Evolutionary conservation across 306 rosid species (phyloP), one percentile per base, ranked within the genome.

Genomic region (Cotoneaster glaucophyllus): DNA sequence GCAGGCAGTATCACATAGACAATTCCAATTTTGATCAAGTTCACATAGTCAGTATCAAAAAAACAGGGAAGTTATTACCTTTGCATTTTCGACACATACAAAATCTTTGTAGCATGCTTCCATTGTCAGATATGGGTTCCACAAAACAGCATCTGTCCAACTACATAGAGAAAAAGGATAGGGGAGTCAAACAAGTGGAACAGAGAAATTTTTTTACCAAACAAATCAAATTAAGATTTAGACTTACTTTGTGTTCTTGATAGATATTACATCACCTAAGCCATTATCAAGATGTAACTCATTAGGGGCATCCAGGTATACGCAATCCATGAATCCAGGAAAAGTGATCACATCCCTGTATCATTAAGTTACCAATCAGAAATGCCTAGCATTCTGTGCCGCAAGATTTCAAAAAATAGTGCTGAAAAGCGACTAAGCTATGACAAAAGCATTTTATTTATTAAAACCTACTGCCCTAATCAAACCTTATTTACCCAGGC

Each of bases 251-350:
- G 97, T 89, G 82, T 89, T 92, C 80, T 70, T 87, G 86, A 95
- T 80, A 64, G 92, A 82, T 85, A 95, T 86, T 52, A 77, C 45
- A 73, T 92, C 96, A 52, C 97, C 97, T 89, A 92, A 85, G 78
- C 98, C 98, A 82, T 92, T 95, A 81, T 89, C 93, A 65, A 95
- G 90, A 31, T 61, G 85, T 86, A 95, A 81, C 84, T 87, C 97
- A 71, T 69, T 69, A 53, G 97, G 92, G 58, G 96, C 76, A 17
- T 86, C 88, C 67, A 95, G 87, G 85, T 90, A 92, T 59, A 95
- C 52, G 24, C 97, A 95, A 78, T 95, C 98, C 57, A 95, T 91
- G 83, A 92, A 95, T 92, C 97, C 98, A 64, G 98, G 98, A 81
- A 92, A 95, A 82, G 89, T 84, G 75, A 95, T 87, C 28, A 71